Evolutionary conservation across 2,329 filamentous ascomycete genomes (phyloP), one percentile per base, ranked within the genome.

Genomic region (Calycina herbarum): DNA sequence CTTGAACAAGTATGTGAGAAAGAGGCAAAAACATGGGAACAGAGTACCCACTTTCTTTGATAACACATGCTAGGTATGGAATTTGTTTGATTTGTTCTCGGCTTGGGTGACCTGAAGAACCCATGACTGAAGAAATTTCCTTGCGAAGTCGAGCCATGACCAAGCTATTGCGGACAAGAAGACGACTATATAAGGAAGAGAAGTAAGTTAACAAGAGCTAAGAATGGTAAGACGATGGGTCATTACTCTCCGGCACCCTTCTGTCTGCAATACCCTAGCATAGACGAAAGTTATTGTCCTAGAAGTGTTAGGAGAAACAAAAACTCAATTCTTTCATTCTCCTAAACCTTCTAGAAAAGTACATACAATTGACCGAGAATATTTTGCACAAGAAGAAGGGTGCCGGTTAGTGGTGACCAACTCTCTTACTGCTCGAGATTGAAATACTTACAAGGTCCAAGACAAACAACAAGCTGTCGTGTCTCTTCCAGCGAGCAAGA

Each of bases 401-500:
- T 20, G 20, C 20, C 20, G 20, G 20, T 20, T 20, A 20, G 20
- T 20, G 20, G 20, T 20, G 20, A 20, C 20, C 20, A 20, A 20
- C 20, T 20, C 20, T 20, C 20, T 20, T 20, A 20, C 20, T 20
- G 20, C 20, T 20, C 20, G 20, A 20, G 20, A 20, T 20, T 20
- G 20, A 17, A 38, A 64, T 2, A 62, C 60, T 59, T 38, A 66
- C 64, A 85, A 82, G 17, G 59, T 61, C 59, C 59, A 61, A 31
- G 59, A 61, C 29, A 61, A 35, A 13, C 40, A 78, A 42, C 77
- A 77, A 2, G 83, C 83, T 0, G 83, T 86, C 0, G 84, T 87
- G 67, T 88, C 85, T 8, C 84, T 78, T 0, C 84, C 85, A 0
- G 84, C 85, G 1, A 85, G 75, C 58, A 87, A 80, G 65, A 86